Conservation (phyloP, 192 early-diverging fungal species). For the Backusella macrospora region DNA sequence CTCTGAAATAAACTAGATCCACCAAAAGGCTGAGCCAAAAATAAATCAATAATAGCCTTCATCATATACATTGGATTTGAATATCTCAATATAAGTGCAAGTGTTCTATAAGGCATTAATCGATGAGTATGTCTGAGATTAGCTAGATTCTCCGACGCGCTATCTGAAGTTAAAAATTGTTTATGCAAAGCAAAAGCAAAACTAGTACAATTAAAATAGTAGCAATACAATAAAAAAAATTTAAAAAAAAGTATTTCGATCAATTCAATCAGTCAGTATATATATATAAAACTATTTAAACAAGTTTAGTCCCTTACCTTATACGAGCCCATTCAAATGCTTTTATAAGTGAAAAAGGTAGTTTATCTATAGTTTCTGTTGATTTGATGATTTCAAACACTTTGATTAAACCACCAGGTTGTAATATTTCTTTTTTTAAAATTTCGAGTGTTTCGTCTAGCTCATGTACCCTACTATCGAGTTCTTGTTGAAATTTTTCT, state of each 20-base stretch:
- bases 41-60: constrained; percentile 55
- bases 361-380: constrained; percentile 33
- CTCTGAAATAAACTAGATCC: constrained; percentile 53
- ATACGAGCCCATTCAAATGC: constrained; percentile 59
- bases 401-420: constrained; percentile 41
- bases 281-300: background rate
- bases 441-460: constrained; percentile 48
- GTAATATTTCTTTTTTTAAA: constrained; percentile 47
- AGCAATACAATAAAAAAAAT: background rate
- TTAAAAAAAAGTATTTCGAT: background rate
- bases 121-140: constrained; percentile 54
- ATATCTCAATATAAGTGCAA: constrained; percentile 50
- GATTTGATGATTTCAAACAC: constrained; percentile 39
- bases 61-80: constrained; percentile 60
- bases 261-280: background rate
- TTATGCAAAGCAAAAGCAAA: constrained; percentile 58
- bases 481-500: constrained; percentile 45
- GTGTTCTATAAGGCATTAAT: constrained; percentile 54
- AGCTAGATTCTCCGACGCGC: constrained; percentile 47
- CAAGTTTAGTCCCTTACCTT: constrained; percentile 28
- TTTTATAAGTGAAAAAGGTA: constrained; percentile 47
- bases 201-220: constrained; percentile 27
- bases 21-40: constrained; percentile 61
- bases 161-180: constrained; percentile 54
- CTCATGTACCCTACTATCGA: constrained; percentile 46